Conservation (phyloP, 225 moss, liverwort and hornwort genomes). For the Pseudisothecium myosuroides region DNA sequence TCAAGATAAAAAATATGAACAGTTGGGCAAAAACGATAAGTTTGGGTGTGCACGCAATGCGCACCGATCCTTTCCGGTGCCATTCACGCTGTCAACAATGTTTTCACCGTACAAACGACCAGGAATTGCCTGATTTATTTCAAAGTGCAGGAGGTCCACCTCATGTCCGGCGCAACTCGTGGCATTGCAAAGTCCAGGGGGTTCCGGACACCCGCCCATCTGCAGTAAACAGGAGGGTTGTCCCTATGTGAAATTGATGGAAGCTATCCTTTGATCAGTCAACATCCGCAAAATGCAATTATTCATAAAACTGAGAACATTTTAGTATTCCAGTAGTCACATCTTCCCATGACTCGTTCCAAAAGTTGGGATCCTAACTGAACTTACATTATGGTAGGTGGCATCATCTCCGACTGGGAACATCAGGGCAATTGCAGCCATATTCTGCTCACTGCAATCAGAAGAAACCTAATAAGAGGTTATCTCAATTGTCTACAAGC, state of each 20-base stretch:
- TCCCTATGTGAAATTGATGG: background rate
- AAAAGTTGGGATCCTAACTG: background rate
- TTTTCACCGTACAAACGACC: slow-evolving; percentile 92
- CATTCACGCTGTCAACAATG: slow-evolving; percentile 67
- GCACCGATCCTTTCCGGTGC: slow-evolving; percentile 87
- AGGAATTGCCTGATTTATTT: slow-evolving; percentile 69
- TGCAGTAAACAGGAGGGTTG: slow-evolving; percentile 11
- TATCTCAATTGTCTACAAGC: background rate
- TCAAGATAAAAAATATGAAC: background rate
- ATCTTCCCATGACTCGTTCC: background rate
- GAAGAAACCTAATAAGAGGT: background rate
- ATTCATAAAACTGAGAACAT: background rate
- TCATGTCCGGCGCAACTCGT: slow-evolving; percentile 70
- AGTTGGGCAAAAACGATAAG: background rate
- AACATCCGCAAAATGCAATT: background rate
- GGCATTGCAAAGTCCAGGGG: slow-evolving; percentile 38
- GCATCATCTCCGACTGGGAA: slow-evolving; percentile 95
- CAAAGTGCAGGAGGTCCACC: slow-evolving; percentile 84
- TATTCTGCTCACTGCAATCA: slow-evolving; percentile 45
- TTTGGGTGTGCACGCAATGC: background rate
- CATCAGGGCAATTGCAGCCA: slow-evolving; percentile 83
- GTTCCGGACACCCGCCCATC: slow-evolving; percentile 87
- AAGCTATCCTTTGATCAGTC: background rate
- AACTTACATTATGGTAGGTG: slow-evolving; percentile 75
- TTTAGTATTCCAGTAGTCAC: background rate